Evolutionary conservation across 768 basidiomycete genomes (phyloP).

Genomic region (Boletus huronensis): DNA sequence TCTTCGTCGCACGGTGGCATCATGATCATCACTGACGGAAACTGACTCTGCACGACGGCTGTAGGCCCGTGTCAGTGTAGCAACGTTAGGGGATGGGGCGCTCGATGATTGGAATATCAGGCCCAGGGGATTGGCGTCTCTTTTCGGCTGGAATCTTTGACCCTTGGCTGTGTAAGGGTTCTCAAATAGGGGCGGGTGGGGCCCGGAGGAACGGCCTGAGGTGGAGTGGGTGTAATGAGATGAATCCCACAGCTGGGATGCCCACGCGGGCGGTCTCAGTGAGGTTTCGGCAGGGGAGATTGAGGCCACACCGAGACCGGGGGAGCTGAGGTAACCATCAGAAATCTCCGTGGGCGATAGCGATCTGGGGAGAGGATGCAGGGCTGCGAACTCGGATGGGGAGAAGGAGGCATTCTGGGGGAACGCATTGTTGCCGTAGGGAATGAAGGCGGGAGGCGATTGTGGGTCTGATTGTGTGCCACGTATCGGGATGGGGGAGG

Average conservation of each 20-base stretch:
- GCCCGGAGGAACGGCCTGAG: conserved; percentile 39
- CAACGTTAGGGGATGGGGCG: conserved; percentile 55
- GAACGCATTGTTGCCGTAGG: conserved; percentile 48
- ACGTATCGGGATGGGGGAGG: conserved; percentile 66
- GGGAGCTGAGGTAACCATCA: conserved; percentile 42
- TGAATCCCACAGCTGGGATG: conserved; percentile 60
- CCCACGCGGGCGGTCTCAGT: conserved; percentile 60
- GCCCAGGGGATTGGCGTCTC: conserved; percentile 40
- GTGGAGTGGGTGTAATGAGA: conserved; percentile 44
- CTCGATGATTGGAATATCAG: conserved; percentile 69
- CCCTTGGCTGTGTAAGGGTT: conserved; percentile 41
- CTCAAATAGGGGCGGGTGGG: conserved; percentile 45
- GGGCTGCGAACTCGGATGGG: conserved; percentile 56
- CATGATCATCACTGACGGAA: conserved; percentile 57
- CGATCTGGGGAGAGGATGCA: conserved; percentile 61
- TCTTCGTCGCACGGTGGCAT: conserved; percentile 70
- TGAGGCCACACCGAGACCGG: conserved; percentile 47
- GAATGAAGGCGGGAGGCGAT: conserved; percentile 44
- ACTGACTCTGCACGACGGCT: conserved; percentile 66
- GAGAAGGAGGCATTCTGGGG: conserved; percentile 53
- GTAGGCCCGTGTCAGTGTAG: conserved; percentile 55
- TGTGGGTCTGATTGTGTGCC: conserved; percentile 40
- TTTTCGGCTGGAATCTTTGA: conserved; percentile 40
- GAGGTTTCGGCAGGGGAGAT: conserved; percentile 62
- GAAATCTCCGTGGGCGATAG: conserved; percentile 54